phyloP scores from a whole-genome alignment of 2,329 filamentous ascomycete genomes.

The Monosporascus sp. region DNA sequence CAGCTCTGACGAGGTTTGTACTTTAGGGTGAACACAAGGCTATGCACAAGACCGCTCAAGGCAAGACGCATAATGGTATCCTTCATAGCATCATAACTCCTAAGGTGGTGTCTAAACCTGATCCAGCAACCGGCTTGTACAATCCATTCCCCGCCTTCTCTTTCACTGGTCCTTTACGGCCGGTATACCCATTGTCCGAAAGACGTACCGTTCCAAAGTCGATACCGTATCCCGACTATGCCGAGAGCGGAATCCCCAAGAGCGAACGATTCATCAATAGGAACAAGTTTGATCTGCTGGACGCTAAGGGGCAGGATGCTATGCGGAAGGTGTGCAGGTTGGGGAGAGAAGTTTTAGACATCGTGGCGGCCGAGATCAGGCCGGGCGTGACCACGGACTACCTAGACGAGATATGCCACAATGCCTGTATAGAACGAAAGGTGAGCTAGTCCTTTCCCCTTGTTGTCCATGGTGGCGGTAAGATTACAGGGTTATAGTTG shows the following conservation, averaged over 20 bases:
- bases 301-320: constrained; percentile 72
- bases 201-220: constrained; percentile 68
- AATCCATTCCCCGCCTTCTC: constrained; percentile 88
- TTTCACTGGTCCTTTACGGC: constrained; percentile 76
- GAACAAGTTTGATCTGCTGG: constrained; percentile 78
- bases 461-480: neutral
- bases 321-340: constrained; percentile 91
- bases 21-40: constrained; percentile 73
- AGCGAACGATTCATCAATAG: constrained; percentile 58
- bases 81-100: constrained; percentile 70
- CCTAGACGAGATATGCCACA: constrained; percentile 91
- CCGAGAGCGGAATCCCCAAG: constrained; percentile 70
- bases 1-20: constrained; percentile 4
- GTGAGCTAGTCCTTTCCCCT: constrained; percentile 47
- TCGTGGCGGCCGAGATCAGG: constrained; percentile 74
- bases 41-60: constrained; percentile 65
- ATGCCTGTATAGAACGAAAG: constrained; percentile 87
- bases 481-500: neutral
- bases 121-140: constrained; percentile 82
- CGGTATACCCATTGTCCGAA: constrained; percentile 78
- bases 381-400: constrained; percentile 96
- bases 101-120: constrained; percentile 82
- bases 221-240: constrained; percentile 84
- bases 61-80: constrained; percentile 52
- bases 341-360: constrained; percentile 86